phyloP scores from a whole-genome alignment of 768 basidiomycete species.

The Lentinula detonsa region DNA sequence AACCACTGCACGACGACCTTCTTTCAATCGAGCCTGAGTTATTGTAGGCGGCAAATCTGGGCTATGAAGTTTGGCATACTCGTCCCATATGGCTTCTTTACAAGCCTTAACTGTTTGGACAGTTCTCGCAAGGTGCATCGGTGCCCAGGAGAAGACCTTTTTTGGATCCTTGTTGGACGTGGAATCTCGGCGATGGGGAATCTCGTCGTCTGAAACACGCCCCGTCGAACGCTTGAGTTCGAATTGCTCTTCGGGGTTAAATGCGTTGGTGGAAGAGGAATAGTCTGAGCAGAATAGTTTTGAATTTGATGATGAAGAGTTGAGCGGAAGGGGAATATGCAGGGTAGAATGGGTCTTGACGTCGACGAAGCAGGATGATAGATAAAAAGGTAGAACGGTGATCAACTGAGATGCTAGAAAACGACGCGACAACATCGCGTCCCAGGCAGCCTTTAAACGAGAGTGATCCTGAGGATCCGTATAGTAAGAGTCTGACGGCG shows the following conservation, averaged over 20 bases:
- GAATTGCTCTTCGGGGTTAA: constrained; percentile 24
- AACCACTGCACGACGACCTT: constrained; percentile 11
- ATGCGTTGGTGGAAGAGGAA: constrained; percentile 13
- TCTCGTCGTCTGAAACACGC: constrained; percentile 14
- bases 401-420: constrained; percentile 51
- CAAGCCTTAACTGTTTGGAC: constrained; percentile 54
- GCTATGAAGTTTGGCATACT: constrained; percentile 48
- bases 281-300: constrained; percentile 7
- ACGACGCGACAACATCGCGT: constrained; percentile 53
- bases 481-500: constrained; percentile 6
- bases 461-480: constrained; percentile 55
- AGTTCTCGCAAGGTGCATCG: constrained; percentile 61
- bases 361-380: constrained; percentile 50
- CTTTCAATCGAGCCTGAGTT: constrained; percentile 25
- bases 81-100: constrained; percentile 64
- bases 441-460: constrained; percentile 58
- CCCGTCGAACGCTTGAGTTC: constrained; percentile 17
- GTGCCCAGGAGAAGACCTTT: constrained; percentile 37
- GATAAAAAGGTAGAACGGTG: constrained; percentile 62
- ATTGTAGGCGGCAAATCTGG: constrained; percentile 31
- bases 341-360: constrained; percentile 43
- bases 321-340: constrained; percentile 51
- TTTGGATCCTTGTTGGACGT: constrained; percentile 16
- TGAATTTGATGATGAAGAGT: constrained; percentile 21
- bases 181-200: constrained; percentile 3